A percentile compares a stretch with the other conserved stretches of the same genome.
Conservation (phyloP, 495 filamentous ascomycete species). For the Penicillium paxilli region DNA sequence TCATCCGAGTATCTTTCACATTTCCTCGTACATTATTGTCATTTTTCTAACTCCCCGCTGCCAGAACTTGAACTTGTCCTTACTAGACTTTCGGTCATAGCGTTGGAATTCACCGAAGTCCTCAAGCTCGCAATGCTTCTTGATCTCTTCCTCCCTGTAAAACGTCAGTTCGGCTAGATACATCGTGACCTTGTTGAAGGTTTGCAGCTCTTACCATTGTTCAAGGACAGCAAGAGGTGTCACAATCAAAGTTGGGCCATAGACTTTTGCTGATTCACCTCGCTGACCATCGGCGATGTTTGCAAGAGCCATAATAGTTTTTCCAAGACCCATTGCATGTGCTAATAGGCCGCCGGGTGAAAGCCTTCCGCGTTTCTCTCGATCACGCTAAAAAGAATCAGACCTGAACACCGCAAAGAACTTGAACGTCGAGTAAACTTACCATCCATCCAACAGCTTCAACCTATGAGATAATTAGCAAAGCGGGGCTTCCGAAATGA, state of each 20-base stretch:
- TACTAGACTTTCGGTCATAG: too few relatives aligned
- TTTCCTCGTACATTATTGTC: too few relatives aligned
- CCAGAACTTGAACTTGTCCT: too few relatives aligned
- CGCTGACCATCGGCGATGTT: slow-evolving; percentile 47
- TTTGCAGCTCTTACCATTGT: slow-evolving; percentile 52
- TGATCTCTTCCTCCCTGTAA: too few relatives aligned
- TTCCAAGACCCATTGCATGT: slow-evolving; percentile 68
- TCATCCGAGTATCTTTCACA: too few relatives aligned
- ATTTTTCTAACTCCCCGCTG: too few relatives aligned
- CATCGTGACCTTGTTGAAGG: too few relatives aligned
- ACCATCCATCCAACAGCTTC: slow-evolving; percentile 58
- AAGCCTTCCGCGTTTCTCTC: slow-evolving; percentile 41
- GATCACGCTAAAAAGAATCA: slow-evolving; percentile 25
- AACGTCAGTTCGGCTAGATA: too few relatives aligned
- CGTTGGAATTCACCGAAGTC: too few relatives aligned
- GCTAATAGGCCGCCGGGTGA: slow-evolving; percentile 57
- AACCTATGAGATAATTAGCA: slow-evolving; percentile 28
- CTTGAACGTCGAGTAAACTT: too few relatives aligned
- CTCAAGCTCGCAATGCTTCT: too few relatives aligned
- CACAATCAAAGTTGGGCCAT: slow-evolving; percentile 56
- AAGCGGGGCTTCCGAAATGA: background rate
- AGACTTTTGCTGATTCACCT: slow-evolving; percentile 15
- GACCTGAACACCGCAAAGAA: slow-evolving; percentile 8
- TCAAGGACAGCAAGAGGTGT: slow-evolving; percentile 39
- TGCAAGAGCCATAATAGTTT: slow-evolving; percentile 51